Conservation (phyloP, 2,329 filamentous ascomycete genomes). For the Rosellinia necatrix region DNA sequence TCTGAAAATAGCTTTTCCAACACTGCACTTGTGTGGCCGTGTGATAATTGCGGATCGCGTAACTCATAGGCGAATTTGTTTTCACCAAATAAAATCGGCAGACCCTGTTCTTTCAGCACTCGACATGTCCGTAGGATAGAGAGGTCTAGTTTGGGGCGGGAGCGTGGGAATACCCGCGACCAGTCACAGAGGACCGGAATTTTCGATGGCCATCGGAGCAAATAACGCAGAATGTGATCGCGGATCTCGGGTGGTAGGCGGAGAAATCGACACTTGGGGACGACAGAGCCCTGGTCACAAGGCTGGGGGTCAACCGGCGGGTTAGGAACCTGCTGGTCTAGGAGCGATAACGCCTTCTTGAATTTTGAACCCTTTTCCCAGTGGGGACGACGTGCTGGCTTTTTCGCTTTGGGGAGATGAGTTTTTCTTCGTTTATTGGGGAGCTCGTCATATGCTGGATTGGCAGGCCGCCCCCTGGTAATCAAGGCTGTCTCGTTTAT, state of each 20-base stretch:
- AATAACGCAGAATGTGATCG: slow-evolving; percentile 40
- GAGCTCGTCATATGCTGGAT: slow-evolving; percentile 26
- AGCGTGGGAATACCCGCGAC: slow-evolving; percentile 38
- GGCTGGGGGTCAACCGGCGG: background rate
- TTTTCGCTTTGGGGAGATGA: background rate
- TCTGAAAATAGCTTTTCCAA: slow-evolving; percentile 37
- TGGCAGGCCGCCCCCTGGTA: slow-evolving; percentile 15
- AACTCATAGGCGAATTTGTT: slow-evolving; percentile 55
- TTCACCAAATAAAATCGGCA: slow-evolving; percentile 50
- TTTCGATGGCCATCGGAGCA: slow-evolving; percentile 38
- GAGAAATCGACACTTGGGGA: slow-evolving; percentile 22
- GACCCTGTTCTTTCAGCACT: slow-evolving; percentile 44
- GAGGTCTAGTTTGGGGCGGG: slow-evolving; percentile 39
- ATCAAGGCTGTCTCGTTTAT: slow-evolving; percentile 6
- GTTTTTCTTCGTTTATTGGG: slow-evolving; percentile 18
- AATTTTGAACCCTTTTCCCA: slow-evolving; percentile 17
- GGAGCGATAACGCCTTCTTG: slow-evolving; percentile 22
- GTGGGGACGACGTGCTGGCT: slow-evolving; percentile 1
- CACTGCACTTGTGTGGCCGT: slow-evolving; percentile 18
- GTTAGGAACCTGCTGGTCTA: background rate
- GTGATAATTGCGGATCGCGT: slow-evolving; percentile 42
- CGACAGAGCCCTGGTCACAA: slow-evolving; percentile 5
- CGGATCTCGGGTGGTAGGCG: slow-evolving; percentile 40
- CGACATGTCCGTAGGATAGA: slow-evolving; percentile 46
- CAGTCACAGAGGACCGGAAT: slow-evolving; percentile 43